Evolutionary conservation across 164 flowering plant species (phyloP).

Genomic region (Dillenia suffruticosa): DNA sequence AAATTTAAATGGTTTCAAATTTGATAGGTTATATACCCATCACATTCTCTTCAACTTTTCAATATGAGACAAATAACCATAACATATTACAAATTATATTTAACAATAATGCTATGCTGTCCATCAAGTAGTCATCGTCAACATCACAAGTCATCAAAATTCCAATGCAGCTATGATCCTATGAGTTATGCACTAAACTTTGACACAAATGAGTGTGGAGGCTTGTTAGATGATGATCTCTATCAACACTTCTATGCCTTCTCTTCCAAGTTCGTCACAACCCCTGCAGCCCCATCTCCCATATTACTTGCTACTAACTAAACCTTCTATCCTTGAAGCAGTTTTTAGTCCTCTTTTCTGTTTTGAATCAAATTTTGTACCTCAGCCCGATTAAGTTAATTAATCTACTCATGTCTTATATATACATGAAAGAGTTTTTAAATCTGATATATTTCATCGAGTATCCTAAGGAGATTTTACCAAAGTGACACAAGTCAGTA

Average conservation of each 20-base stretch:
- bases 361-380: background rate
- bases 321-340: background rate
- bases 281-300: conserved; percentile 10
- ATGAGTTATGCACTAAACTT: conserved; percentile 62
- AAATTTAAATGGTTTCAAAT: too few relatives aligned
- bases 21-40: too few relatives aligned
- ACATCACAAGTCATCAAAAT: conserved; percentile 9
- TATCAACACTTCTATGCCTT: conserved; percentile 40
- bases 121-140: conserved; percentile 8
- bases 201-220: conserved; percentile 34
- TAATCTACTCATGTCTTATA: too few relatives aligned
- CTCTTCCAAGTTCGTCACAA: conserved; percentile 49
- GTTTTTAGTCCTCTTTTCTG: background rate
- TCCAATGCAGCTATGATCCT: conserved; percentile 56
- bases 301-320: conserved; percentile 11
- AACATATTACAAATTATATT: too few relatives aligned
- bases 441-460: too few relatives aligned
- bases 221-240: conserved; percentile 29
- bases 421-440: too few relatives aligned
- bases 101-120: conserved; percentile 12
- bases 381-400: too few relatives aligned
- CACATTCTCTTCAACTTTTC: too few relatives aligned
- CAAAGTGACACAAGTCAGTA: too few relatives aligned
- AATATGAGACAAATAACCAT: too few relatives aligned
- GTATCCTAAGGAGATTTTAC: too few relatives aligned